Conservation (phyloP, 441 rosid genomes). For the Populus trichocarpa region DNA sequence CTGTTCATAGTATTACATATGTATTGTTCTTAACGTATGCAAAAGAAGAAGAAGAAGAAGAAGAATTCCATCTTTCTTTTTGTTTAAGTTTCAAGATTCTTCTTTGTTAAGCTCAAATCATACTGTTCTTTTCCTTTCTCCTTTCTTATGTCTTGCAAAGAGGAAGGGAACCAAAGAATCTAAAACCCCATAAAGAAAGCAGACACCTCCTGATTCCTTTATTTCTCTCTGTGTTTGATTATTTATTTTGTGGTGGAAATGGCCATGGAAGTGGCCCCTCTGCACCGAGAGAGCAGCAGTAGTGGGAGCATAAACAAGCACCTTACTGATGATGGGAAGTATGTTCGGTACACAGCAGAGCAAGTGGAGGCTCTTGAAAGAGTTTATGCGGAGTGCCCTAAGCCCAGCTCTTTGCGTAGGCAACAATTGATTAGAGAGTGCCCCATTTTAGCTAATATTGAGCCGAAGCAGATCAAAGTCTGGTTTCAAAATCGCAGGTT, state of each 20-base stretch:
- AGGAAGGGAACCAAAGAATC: slow-evolving; percentile 23
- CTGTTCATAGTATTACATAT: background rate
- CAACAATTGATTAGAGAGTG: slow-evolving; percentile 96
- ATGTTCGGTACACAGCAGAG: slow-evolving; percentile 96
- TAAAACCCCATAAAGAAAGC: slow-evolving; percentile 14
- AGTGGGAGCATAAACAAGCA: slow-evolving; percentile 82
- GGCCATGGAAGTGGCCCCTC: slow-evolving; percentile 75
- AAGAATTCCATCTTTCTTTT: slow-evolving; percentile 1
- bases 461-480: slow-evolving; percentile 99
- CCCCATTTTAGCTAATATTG: slow-evolving; percentile 84
- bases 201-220: background rate
- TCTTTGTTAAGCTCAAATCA: slow-evolving; percentile 11
- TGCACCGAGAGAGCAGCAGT: slow-evolving; percentile 71
- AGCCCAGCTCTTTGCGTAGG: slow-evolving; percentile 88
- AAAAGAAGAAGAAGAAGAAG: background rate
- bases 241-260: slow-evolving; percentile 25
- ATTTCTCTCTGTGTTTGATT: background rate
- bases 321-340: slow-evolving; percentile 75
- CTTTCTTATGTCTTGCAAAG: slow-evolving; percentile 12
- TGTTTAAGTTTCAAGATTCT: slow-evolving; percentile 11
- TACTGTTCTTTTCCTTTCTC: background rate
- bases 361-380: slow-evolving; percentile 99
- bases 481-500: slow-evolving; percentile 98
- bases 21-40: background rate
- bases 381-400: slow-evolving; percentile 95